Conservation (phyloP, 306 rosid species). For the Astragalus glycyphyllos region DNA sequence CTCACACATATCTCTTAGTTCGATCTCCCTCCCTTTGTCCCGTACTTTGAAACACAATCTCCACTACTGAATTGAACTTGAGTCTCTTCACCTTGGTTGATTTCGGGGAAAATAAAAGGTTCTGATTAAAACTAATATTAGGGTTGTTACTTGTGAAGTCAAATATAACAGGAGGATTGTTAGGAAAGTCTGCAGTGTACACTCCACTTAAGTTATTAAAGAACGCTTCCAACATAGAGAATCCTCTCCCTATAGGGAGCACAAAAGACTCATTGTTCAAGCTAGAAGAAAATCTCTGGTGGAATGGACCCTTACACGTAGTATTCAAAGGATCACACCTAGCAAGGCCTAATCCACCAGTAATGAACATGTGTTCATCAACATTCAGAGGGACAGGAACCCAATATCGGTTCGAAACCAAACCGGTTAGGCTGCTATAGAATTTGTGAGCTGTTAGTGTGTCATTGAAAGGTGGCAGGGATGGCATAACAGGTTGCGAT, state of each 20-base stretch:
- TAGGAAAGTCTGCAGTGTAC: constrained; percentile 56
- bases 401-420: constrained; percentile 57
- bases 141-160: constrained; percentile 47
- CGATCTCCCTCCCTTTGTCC: too few species aligned
- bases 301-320: constrained; percentile 45
- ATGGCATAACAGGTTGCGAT: constrained; percentile 45
- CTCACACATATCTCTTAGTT: too few species aligned
- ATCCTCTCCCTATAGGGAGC: constrained; percentile 46
- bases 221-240: constrained; percentile 66
- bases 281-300: constrained; percentile 50
- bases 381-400: constrained; percentile 54
- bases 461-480: constrained; percentile 45
- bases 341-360: constrained; percentile 44
- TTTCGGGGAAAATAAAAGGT: constrained; percentile 45
- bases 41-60: constrained; percentile 62
- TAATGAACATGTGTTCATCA: constrained; percentile 61
- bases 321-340: constrained; percentile 35
- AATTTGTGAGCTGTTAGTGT: constrained; percentile 55
- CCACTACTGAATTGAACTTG: constrained; percentile 66
- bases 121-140: neutral
- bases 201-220: constrained; percentile 46
- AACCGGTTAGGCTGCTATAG: constrained; percentile 43
- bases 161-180: constrained; percentile 46
- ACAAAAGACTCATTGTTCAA: constrained; percentile 72
- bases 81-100: constrained; percentile 59